Conservation (phyloP, 192 early-diverging fungal genomes). For the Coemansia aciculifera region DNA sequence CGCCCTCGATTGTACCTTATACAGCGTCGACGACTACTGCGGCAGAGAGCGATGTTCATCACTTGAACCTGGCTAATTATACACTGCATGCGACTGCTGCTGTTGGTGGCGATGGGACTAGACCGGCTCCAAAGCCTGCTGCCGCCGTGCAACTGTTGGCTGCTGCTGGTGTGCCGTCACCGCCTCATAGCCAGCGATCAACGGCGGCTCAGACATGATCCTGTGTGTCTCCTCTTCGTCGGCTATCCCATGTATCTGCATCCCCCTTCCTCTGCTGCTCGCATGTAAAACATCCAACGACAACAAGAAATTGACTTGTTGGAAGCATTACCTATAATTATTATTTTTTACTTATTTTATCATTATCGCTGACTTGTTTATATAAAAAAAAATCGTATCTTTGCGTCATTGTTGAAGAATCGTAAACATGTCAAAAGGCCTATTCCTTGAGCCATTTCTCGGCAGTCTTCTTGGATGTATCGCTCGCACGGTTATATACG, state of each 20-base stretch:
- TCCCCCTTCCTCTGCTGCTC: background rate
- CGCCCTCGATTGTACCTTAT: constrained; percentile 1
- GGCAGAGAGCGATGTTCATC: constrained; percentile 8
- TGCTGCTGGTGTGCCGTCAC: constrained; percentile 28
- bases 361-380: background rate
- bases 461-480: constrained; percentile 19
- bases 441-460: constrained; percentile 41
- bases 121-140: background rate
- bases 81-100: constrained; percentile 32
- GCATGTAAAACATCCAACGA: background rate
- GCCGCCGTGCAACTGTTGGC: constrained; percentile 21
- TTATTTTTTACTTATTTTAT: constrained; percentile 14
- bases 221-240: background rate
- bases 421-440: background rate
- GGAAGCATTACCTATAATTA: constrained; percentile 2
- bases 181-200: constrained; percentile 32
- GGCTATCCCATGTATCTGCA: background rate
- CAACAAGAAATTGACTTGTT: background rate
- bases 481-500: constrained; percentile 23
- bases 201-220: constrained; percentile 13
- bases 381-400: constrained; percentile 2
- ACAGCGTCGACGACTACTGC: constrained; percentile 14
- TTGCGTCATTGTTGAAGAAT: background rate
- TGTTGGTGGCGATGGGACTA: background rate
- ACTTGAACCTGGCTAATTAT: constrained; percentile 33